Evolutionary conservation across 2,329 filamentous ascomycete species (phyloP).

Genomic region (Biscogniauxia marginata): DNA sequence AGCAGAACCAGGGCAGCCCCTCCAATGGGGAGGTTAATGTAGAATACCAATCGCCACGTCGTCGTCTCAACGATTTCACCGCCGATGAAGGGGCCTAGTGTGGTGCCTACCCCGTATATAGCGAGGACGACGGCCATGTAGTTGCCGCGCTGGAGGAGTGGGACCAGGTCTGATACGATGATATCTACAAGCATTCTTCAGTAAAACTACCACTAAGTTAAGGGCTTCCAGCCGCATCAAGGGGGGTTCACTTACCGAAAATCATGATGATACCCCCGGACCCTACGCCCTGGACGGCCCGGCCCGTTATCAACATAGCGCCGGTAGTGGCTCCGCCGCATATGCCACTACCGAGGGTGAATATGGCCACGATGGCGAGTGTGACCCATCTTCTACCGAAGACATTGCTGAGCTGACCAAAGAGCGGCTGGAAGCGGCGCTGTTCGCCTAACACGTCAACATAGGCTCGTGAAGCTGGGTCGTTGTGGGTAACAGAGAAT

Average conservation of each 20-base stretch:
- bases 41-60: conserved; percentile 42
- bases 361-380: conserved; percentile 41
- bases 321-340: conserved; percentile 43
- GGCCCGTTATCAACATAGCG: conserved; percentile 17
- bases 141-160: conserved; percentile 42
- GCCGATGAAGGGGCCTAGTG: conserved; percentile 29
- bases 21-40: conserved; percentile 28
- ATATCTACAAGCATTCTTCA: conserved; percentile 1
- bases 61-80: conserved; percentile 15
- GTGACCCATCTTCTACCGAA: conserved; percentile 44
- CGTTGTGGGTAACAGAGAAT: too few relatives aligned
- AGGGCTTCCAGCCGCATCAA: too few relatives aligned
- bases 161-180: conserved; percentile 42
- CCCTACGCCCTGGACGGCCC: conserved; percentile 14
- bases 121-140: conserved; percentile 36
- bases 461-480: too few relatives aligned
- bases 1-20: conserved; percentile 7
- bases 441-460: background rate
- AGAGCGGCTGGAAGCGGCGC: conserved; percentile 26
- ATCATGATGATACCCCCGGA: conserved; percentile 13
- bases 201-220: background rate
- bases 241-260: too few relatives aligned
- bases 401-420: conserved; percentile 42
- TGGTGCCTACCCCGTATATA: conserved; percentile 34
- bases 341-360: conserved; percentile 49